These are phyloP conservation scores for Eutrema yunnanense DNA, from an alignment of 345 rosid genomes.

Conservation along the genomic window DNA sequence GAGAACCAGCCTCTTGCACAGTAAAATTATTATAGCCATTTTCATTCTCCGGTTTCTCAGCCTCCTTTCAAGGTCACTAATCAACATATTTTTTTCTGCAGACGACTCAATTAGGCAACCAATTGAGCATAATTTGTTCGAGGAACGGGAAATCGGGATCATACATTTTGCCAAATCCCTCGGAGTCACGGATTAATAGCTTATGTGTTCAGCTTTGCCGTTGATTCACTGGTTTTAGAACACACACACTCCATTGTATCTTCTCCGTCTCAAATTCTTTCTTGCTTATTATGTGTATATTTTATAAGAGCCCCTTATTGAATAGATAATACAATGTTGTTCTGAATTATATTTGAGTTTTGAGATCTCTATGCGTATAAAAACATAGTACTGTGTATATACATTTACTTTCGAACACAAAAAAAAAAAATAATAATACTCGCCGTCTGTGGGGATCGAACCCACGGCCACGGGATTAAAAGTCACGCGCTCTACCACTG, in stretches of 20 bases:
- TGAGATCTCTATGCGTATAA: too few relatives aligned
- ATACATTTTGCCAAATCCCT: slow-evolving; percentile 38
- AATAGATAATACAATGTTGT: slow-evolving; percentile 6
- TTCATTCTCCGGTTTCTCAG: not conserved
- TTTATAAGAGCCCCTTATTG: not conserved
- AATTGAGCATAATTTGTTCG: slow-evolving; percentile 63
- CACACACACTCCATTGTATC: not conserved
- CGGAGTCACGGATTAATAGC: slow-evolving; percentile 42
- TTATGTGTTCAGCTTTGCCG: slow-evolving; percentile 57
- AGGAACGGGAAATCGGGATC: slow-evolving; percentile 51
- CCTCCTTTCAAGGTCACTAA: not conserved
- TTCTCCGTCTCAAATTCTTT: not conserved
- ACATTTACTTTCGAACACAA: not conserved
- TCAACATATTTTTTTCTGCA: slow-evolving; percentile 31
- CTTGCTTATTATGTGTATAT: slow-evolving; percentile 12
- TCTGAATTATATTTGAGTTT: not conserved
- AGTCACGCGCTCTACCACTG: not conserved
- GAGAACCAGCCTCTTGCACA: slow-evolving; percentile 57
- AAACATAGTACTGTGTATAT: too few relatives aligned
- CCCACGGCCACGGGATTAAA: not conserved
- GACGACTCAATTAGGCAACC: slow-evolving; percentile 57
- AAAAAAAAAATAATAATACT: not conserved
- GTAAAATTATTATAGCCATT: slow-evolving; percentile 30
- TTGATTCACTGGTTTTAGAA: slow-evolving; percentile 25
- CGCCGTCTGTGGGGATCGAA: slow-evolving; percentile 9